Conservation (phyloP, 768 basidiomycete species). For the Lactarius psammicola region DNA sequence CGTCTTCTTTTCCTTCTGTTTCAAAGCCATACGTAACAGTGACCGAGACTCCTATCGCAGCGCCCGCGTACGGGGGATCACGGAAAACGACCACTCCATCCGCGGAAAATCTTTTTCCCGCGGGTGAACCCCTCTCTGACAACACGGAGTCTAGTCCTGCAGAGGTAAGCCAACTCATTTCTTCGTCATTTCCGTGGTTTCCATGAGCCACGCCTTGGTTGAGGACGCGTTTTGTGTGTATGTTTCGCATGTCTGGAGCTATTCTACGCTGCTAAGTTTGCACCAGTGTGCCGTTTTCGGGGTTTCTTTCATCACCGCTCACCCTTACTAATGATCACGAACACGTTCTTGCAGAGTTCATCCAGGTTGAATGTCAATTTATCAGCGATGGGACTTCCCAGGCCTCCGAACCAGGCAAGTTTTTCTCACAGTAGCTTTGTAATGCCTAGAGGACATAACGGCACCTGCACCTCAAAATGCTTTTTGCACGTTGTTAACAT, state of each 20-base stretch:
- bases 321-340: constrained; percentile 8
- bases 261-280: not conserved
- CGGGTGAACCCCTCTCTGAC: not conserved
- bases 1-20: constrained; percentile 5
- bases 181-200: not conserved
- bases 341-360: not conserved
- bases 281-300: not conserved
- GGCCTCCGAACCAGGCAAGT: constrained; percentile 20
- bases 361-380: not conserved
- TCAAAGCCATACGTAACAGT: not conserved
- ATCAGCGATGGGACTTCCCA: not conserved
- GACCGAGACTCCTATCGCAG: not conserved
- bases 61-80: constrained; percentile 7
- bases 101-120: not conserved
- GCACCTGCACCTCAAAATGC: constrained; percentile 13
- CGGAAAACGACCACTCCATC: constrained; percentile 7
- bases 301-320: not conserved
- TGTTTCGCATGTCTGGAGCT: not conserved
- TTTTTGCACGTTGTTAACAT: constrained; percentile 13
- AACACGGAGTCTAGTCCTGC: not conserved
- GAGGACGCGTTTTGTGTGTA: not conserved
- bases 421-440: constrained; percentile 12
- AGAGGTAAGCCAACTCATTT: constrained; percentile 16
- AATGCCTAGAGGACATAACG: constrained; percentile 1
- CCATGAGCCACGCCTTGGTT: not conserved